Evolutionary conservation across 148 eudicot species (phyloP), one percentile per base, ranked within the genome.

Genomic region (Amaranthus hypochondriacus): DNA sequence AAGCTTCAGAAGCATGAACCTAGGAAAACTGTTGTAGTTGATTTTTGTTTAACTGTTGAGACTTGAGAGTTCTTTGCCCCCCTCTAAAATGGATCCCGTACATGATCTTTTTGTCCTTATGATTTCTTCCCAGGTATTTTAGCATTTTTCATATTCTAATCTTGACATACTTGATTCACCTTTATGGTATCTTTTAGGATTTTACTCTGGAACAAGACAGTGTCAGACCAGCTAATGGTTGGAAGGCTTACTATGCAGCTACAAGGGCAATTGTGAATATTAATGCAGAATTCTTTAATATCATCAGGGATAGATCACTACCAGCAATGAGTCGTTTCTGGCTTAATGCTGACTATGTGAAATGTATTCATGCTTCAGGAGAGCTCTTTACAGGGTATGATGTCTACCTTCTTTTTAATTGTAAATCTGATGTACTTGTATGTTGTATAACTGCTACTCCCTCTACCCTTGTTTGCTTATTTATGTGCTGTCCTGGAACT

Each of bases 211-310:
- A 95, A 74, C 99, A 95, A 81, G 89, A 82, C 78, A 80, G 71
- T 72, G 78, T 95, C 55, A 85, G 80, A 56, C 99, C 99, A 73
- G 85, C 82, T 28, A 87, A 89, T 82, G 97, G 99, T 74, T 92
- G 97, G 99, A 95, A 95, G 87, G 99, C 99, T 43, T 95, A 95
- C 76, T 95, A 95, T 85, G 99, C 97, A 68, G 93, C 94, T 78
- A 92, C 97, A 57, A 90, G 96, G 83, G 96, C 93, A 47, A 84
- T 95, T 86, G 82, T 92, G 81, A 89, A 82, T 80, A 73, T 81
- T 50, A 95, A 95, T 84, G 79, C 90, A 72, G 92, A 89, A n/a
- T 95, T 95, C 79, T 92, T 92, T 78, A 80, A 83, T 81, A 83
- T 90, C 70, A 75, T 90, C 75, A 89, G 97, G 76, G 96, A 90